Base-by-base conservation (phyloP, 2,329 filamentous ascomycete species). In the Scedosporium boydii region DNA sequence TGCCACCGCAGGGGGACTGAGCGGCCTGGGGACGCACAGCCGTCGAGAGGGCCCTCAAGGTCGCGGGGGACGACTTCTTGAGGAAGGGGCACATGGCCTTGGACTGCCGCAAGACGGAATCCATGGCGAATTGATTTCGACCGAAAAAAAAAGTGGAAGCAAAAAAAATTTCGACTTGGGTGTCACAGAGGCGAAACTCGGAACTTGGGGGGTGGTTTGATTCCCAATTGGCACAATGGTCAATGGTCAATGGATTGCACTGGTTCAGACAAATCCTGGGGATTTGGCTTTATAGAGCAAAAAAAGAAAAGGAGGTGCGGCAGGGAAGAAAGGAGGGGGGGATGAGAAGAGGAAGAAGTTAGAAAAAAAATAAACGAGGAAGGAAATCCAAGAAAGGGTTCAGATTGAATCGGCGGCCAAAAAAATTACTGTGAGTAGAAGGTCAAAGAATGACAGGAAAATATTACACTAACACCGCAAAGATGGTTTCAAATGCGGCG, bases 21-120 rank as follows among this genome's bases (percentile, higher is more conserved):
- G 60, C 27, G n/a, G 51, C 38, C 74, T 86, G 84, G 68, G 84
- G 72, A 78, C 86, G 76, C 78, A 80, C 86, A 62, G 89, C 83
- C 64, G 88, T 91, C 58, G 90, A 96, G 72, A 99, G 85, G 64
- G 93, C 89, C 69, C 95, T 93, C 66, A 99, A 86, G 63, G 92
- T 93, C 69, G 92, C 89, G 68, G 93, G 91, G 44, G 93, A 93
- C 42, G 95, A 93, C 78, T 93, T 91, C 82, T 93, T 93, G 76
- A 99, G 82, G 79, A 99, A 99, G 62, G 95, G 95, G 79, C 95
- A 99, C 87, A 99, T 89, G 74, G 90, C 87, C 83, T 93, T 92
- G 75, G 93, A 97, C 78, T 98, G 93, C 76, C 91, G 91, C 71
- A 98, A 87, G 70, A 97, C 87, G 71, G 90, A 85, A 82, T 99